Conservation (phyloP, 345 rosid genomes). For the Jatropha curcas region DNA sequence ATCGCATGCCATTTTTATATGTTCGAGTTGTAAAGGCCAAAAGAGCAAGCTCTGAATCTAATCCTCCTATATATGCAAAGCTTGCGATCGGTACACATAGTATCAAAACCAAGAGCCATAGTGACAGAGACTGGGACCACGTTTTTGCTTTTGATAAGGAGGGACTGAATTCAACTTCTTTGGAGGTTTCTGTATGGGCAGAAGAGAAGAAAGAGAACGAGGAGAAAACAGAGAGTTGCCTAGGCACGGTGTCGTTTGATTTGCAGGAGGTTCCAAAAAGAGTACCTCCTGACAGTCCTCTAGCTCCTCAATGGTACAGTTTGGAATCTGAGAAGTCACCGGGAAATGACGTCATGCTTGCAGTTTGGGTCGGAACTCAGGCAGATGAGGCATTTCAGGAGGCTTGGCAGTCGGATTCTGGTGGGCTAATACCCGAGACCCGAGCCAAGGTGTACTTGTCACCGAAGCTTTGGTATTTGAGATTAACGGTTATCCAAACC, state of each 20-base stretch:
- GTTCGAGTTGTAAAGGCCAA: constrained; percentile 75
- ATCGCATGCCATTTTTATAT: constrained; percentile 80
- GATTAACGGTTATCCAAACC: constrained; percentile 94
- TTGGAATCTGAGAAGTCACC: constrained; percentile 64
- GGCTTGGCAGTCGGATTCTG: constrained; percentile 97
- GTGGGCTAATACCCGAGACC: constrained; percentile 87
- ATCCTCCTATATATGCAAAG: constrained; percentile 52
- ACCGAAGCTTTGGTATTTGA: constrained; percentile 93
- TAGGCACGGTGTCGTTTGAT: constrained; percentile 90
- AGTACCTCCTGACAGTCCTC: constrained; percentile 84
- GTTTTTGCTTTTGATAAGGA: constrained; percentile 89
- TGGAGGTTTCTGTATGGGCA: constrained; percentile 80
- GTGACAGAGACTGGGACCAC: constrained; percentile 81
- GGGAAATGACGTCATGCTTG: constrained; percentile 92
- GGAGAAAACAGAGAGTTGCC: constrained; percentile 44
- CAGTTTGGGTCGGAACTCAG: constrained; percentile 90
- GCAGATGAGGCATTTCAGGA: constrained; percentile 94
- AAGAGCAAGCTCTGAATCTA: constrained; percentile 41
- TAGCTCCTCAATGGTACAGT: constrained; percentile 94
- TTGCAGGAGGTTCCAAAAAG: constrained; percentile 83
- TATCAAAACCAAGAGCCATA: constrained; percentile 66
- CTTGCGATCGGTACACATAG: constrained; percentile 78
- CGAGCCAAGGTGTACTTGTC: constrained; percentile 87
- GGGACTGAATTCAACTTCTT: constrained; percentile 60
- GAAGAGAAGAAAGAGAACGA: constrained; percentile 61